These are phyloP conservation scores for Hericium coralloides DNA, from an alignment of 768 basidiomycete species.

Conservation along the genomic window DNA sequence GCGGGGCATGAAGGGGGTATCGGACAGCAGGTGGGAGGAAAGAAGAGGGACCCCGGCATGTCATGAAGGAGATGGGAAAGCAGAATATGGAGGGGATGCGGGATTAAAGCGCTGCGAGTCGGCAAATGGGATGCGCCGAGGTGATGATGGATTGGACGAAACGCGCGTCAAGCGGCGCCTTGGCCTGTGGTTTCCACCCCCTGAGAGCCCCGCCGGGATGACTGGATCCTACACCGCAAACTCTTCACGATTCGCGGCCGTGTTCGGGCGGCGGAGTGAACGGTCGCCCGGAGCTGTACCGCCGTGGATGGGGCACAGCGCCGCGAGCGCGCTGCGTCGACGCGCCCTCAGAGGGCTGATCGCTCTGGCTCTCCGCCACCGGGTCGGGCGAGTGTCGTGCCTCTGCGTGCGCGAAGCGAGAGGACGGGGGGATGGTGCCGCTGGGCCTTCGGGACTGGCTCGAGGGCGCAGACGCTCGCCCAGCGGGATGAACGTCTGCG, in stretches of 20 bases:
- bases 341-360: neutral
- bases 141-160: too few relatives aligned
- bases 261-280: neutral
- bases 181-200: neutral
- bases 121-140: neutral
- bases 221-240: neutral
- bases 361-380: neutral
- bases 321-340: neutral
- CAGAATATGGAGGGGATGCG: neutral
- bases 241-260: neutral
- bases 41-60: too few relatives aligned
- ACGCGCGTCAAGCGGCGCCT: too few relatives aligned
- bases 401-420: neutral
- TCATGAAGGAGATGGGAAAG: neutral
- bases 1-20: neutral
- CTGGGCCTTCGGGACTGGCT: slow-evolving; percentile 14
- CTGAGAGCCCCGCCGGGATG: neutral
- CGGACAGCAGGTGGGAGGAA: neutral
- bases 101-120: neutral
- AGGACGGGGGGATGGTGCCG: slow-evolving; percentile 7
- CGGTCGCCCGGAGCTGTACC: neutral
- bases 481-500: slow-evolving; percentile 18
- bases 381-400: neutral
- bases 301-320: neutral
- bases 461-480: slow-evolving; percentile 16